A percentile compares a stretch with the other conserved stretches of the same genome.
Conservation (phyloP, 2,329 filamentous ascomycete genomes). For the Hypoxylon sp. region DNA sequence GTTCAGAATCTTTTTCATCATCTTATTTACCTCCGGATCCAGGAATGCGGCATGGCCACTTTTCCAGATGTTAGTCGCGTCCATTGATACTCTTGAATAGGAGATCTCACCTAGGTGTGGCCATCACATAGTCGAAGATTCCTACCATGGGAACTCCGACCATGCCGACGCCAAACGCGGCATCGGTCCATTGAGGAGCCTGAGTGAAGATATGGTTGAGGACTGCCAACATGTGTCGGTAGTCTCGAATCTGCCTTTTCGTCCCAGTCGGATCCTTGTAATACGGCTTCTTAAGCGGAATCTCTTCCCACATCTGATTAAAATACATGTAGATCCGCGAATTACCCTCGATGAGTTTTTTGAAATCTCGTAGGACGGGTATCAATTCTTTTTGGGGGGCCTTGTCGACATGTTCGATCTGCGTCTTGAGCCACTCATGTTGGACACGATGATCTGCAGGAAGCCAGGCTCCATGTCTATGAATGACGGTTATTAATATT, state of each 20-base stretch:
- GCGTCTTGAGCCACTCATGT: conserved; percentile 67
- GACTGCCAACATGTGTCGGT: conserved; percentile 70
- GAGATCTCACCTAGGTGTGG: conserved; percentile 54
- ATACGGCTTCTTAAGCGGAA: conserved; percentile 69
- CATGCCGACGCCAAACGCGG: conserved; percentile 59
- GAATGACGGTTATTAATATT: conserved; percentile 1
- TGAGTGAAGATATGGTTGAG: conserved; percentile 67
- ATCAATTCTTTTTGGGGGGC: conserved; percentile 59
- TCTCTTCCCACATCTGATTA: conserved; percentile 72
- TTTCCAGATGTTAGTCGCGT: neutral
- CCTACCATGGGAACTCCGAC: conserved; percentile 63
- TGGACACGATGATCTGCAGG: conserved; percentile 70
- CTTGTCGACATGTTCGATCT: conserved; percentile 63
- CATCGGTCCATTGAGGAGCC: conserved; percentile 63
- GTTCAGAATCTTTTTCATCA: conserved; percentile 64
- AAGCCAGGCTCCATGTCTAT: conserved; percentile 63
- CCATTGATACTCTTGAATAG: neutral
- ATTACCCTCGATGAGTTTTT: conserved; percentile 70
- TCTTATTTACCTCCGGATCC: conserved; percentile 62
- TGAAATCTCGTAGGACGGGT: conserved; percentile 71
- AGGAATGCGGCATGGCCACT: conserved; percentile 63
- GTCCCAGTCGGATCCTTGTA: conserved; percentile 65
- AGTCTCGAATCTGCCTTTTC: conserved; percentile 69
- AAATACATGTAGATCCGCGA: conserved; percentile 73
- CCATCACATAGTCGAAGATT: conserved; percentile 66